Base-by-base conservation (phyloP, 2,329 filamentous ascomycete genomes). In the Cercospora sp. region DNA sequence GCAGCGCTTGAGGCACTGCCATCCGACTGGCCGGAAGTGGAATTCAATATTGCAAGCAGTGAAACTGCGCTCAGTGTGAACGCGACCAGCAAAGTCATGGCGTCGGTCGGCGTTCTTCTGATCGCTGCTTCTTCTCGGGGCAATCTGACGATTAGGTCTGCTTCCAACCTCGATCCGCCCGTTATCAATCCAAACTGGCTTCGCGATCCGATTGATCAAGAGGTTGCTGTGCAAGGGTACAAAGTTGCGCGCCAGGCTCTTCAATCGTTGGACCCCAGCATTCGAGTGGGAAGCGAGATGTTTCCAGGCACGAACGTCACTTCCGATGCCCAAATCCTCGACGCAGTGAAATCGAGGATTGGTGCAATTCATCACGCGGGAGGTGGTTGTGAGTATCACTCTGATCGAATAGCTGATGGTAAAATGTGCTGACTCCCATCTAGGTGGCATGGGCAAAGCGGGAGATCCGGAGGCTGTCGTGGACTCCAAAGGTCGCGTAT, bases 251-350 rank as follows among this genome's bases (percentile, higher is more conserved):
- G 80, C 3, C 51, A 77, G 45, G 68, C 74, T 1, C 48, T 53
- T 79, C 75, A 64, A 64, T 67, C 1, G 72, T 75, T 53, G 7
- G 48, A 53, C 20, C 20, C 20, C 18, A 13, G 20, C 20, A 18
- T 74, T 82, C 18, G 71, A 76, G 7, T 78, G 8, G 80, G 79
- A 0, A 71, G 75, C 0, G 82, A 84, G 70, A 72, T 75, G 42
- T 76, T 78, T 68, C 80, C 83, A 0, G 80, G 83, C 3, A 26
- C 64, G 2, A 70, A 79, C 28, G 71, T 81, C 23, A 70, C 79
- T 33, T 80, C 79, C 0, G 83, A 86, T 67, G 78, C 72, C 26
- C 74, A 84, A 64, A 81, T 86, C 10, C 71, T 83, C n/a, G 67
- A 77, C 0, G 68, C 74, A 13, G 77, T 82, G 28, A 67, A 62